These are phyloP conservation scores for Ceratocystis albifundus DNA, from an alignment of 2,329 filamentous ascomycete genomes.

Conservation along the genomic window DNA sequence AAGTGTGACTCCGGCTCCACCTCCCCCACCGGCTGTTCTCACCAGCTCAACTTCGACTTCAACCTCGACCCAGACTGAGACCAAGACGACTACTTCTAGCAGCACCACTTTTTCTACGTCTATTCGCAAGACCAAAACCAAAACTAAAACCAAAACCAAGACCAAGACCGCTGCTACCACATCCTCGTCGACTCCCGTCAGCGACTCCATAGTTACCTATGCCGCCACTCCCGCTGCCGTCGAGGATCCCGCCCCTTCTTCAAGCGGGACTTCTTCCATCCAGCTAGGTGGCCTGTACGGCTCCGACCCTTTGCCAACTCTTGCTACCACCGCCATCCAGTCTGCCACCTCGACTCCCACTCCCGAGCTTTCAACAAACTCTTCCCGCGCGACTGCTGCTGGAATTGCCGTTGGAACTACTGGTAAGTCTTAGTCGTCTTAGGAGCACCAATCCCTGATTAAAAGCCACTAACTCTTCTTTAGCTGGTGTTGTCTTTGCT, in stretches of 20 bases:
- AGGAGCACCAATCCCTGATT: background rate
- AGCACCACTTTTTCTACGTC: conserved; percentile 13
- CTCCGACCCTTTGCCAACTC: background rate
- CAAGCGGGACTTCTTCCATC: background rate
- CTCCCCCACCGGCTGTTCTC: background rate
- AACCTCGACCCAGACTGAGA: background rate
- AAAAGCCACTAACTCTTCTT: background rate
- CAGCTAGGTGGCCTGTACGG: background rate
- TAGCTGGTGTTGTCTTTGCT: conserved; percentile 21
- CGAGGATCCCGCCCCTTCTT: background rate
- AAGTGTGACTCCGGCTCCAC: background rate
- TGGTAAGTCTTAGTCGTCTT: conserved; percentile 16
- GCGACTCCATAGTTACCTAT: conserved; percentile 17
- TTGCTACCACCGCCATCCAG: background rate
- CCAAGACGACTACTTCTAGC: conserved; percentile 10
- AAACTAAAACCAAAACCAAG: conserved; percentile 11
- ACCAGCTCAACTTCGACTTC: conserved; percentile 7
- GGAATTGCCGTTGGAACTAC: conserved; percentile 21
- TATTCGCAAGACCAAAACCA: conserved; percentile 12
- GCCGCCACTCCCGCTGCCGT: background rate
- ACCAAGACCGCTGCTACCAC: conserved; percentile 1
- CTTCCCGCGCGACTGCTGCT: conserved; percentile 13
- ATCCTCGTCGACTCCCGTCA: conserved; percentile 9
- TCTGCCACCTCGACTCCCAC: background rate
- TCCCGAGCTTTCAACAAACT: conserved; percentile 4